These are phyloP conservation scores for Colletotrichum costaricense DNA, from an alignment of 2,329 filamentous ascomycete species.

Conservation along the genomic window DNA sequence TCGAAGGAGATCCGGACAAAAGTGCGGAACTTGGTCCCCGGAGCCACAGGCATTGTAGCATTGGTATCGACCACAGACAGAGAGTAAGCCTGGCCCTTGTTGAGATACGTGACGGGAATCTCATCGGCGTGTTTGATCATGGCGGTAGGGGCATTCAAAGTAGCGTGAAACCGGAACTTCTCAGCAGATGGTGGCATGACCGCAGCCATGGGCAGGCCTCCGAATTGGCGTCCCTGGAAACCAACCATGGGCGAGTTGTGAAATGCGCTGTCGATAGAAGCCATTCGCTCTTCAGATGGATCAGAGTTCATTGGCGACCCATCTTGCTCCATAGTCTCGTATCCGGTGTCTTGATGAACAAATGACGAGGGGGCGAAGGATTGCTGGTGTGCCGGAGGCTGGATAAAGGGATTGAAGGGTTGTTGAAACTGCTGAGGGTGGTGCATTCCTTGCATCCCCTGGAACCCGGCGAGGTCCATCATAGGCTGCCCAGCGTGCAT, in stretches of 20 bases:
- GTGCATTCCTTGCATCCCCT: constrained; percentile 59
- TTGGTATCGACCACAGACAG: constrained; percentile 85
- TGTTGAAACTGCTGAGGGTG: constrained; percentile 68
- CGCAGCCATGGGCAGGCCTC: constrained; percentile 57
- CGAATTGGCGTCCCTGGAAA: constrained; percentile 63
- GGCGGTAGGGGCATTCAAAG: constrained; percentile 91
- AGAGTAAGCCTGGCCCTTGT: constrained; percentile 96
- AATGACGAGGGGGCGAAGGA: constrained; percentile 84
- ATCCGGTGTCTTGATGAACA: constrained; percentile 82
- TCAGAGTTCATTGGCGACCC: constrained; percentile 74
- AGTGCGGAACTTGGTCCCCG: constrained; percentile 82
- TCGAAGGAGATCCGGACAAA: constrained; percentile 97
- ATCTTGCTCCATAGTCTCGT: constrained; percentile 83
- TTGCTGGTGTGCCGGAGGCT: constrained; percentile 65
- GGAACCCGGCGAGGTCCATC: constrained; percentile 75
- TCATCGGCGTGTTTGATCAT: constrained; percentile 93
- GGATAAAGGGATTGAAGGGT: constrained; percentile 79
- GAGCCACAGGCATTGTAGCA: constrained; percentile 66
- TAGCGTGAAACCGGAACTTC: constrained; percentile 90
- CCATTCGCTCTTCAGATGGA: constrained; percentile 61
- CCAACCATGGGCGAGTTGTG: constrained; percentile 70
- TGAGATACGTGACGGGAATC: constrained; percentile 97
- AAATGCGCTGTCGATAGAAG: constrained; percentile 70
- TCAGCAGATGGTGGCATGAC: constrained; percentile 67
- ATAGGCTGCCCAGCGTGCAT: constrained; percentile 70